Conservation (phyloP, 2,329 filamentous ascomycete species). For the Seiridium unicorne region DNA sequence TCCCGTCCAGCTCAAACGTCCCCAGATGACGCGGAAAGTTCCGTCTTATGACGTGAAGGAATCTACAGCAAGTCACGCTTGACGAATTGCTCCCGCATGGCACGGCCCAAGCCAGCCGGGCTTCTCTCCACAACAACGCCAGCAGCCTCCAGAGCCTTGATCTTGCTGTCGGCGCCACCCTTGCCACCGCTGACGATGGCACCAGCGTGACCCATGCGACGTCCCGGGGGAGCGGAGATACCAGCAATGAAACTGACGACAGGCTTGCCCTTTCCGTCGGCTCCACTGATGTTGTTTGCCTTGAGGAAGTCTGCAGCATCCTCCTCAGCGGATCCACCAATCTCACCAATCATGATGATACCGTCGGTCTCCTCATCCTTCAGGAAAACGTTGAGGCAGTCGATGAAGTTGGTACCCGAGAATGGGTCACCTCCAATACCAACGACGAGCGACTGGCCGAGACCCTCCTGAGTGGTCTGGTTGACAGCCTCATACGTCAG, state of each 20-base stretch:
- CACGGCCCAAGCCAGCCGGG: constrained; percentile 88
- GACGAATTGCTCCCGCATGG: constrained; percentile 92
- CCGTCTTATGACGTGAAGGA: neutral
- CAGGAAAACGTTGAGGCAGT: constrained; percentile 96
- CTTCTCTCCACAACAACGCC: constrained; percentile 96
- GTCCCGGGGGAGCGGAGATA: constrained; percentile 93
- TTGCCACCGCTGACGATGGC: constrained; percentile 97
- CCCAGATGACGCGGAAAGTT: neutral
- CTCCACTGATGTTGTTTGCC: constrained; percentile 71
- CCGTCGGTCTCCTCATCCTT: constrained; percentile 95
- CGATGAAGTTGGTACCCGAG: constrained; percentile 99
- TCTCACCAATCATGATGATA: constrained; percentile 99
- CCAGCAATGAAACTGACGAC: constrained; percentile 98
- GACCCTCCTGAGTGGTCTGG: constrained; percentile 95
- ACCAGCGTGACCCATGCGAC: constrained; percentile 98
- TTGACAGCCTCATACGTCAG: constrained; percentile 99
- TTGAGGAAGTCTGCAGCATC: constrained; percentile 96
- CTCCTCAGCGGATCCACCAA: constrained; percentile 95
- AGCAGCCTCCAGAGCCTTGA: constrained; percentile 85
- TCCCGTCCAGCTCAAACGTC: neutral
- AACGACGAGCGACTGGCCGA: constrained; percentile 96
- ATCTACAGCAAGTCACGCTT: constrained; percentile 88
- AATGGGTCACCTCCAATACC: constrained; percentile 99
- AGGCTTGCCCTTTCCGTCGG: constrained; percentile 76
- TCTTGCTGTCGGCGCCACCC: constrained; percentile 98